phyloP scores from a whole-genome alignment of 2,329 filamentous ascomycete species.

The Elsinoe ampelina region DNA sequence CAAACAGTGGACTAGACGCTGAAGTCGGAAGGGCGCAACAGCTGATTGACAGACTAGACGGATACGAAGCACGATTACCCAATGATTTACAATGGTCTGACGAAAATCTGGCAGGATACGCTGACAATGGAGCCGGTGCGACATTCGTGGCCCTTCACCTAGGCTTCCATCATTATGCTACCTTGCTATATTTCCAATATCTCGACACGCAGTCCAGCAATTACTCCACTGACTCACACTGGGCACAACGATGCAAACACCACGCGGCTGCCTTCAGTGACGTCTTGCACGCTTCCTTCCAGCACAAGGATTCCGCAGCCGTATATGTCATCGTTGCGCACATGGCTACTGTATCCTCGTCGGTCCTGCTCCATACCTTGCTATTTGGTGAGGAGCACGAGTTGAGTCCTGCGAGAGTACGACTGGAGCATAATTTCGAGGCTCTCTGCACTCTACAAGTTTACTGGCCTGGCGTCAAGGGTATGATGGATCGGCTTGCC shows the following conservation, averaged over 20 bases:
- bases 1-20: neutral
- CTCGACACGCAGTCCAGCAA: neutral
- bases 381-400: slow-evolving; percentile 6
- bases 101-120: neutral
- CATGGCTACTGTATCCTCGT: neutral
- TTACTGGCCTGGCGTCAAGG: neutral
- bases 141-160: slow-evolving; percentile 3
- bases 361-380: neutral
- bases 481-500: neutral
- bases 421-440: neutral
- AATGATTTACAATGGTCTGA: neutral
- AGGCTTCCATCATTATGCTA: slow-evolving; percentile 4
- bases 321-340: slow-evolving; percentile 2
- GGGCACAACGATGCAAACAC: neutral
- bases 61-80: neutral
- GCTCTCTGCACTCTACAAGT: neutral
- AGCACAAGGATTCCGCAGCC: neutral
- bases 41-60: neutral
- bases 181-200: slow-evolving; percentile 4
- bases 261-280: slow-evolving; percentile 1
- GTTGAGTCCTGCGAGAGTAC: neutral
- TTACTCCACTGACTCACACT: neutral
- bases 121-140: neutral
- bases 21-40: neutral
- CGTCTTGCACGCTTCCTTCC: neutral